Evolutionary conservation across 73 alveolate species (phyloP).

Genomic region (Stentor roeselii): DNA sequence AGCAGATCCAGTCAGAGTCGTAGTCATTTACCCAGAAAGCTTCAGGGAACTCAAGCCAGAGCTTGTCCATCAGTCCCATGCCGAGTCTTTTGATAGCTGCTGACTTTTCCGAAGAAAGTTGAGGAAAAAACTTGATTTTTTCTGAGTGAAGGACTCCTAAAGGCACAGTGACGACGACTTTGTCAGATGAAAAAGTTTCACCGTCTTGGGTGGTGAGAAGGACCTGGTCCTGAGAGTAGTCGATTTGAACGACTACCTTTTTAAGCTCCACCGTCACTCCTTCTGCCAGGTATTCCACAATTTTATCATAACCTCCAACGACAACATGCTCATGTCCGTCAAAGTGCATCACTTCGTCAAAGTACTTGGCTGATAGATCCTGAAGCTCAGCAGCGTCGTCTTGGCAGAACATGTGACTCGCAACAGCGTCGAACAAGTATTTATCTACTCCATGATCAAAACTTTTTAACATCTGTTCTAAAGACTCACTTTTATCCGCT

Average conservation of each 20-base stretch:
- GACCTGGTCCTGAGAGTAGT: slow-evolving; percentile 34
- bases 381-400: slow-evolving; percentile 33
- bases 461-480: no score
- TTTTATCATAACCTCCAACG: neutral
- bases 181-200: no score
- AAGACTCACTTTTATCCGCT: no score
- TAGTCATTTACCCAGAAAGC: slow-evolving; percentile 38
- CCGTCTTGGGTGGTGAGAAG: no score
- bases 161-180: no score
- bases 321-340: slow-evolving; percentile 32
- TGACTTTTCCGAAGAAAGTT: neutral
- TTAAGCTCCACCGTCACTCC: slow-evolving; percentile 13
- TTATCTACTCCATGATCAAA: neutral
- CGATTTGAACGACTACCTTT: neutral
- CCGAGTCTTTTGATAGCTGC: slow-evolving; percentile 21
- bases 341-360: neutral
- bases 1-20: slow-evolving; percentile 26
- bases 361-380: slow-evolving; percentile 25
- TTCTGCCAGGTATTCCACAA: slow-evolving; percentile 16
- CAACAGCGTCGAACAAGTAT: slow-evolving; percentile 22
- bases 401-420: slow-evolving; percentile 8
- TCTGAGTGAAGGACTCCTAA: slow-evolving; percentile 1
- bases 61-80: slow-evolving; percentile 30
- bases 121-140: slow-evolving; percentile 17
- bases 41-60: slow-evolving; percentile 28